Evolutionary conservation across 768 basidiomycete genomes (phyloP), one percentile per base, ranked within the genome.

Genomic region (Panus rudis): DNA sequence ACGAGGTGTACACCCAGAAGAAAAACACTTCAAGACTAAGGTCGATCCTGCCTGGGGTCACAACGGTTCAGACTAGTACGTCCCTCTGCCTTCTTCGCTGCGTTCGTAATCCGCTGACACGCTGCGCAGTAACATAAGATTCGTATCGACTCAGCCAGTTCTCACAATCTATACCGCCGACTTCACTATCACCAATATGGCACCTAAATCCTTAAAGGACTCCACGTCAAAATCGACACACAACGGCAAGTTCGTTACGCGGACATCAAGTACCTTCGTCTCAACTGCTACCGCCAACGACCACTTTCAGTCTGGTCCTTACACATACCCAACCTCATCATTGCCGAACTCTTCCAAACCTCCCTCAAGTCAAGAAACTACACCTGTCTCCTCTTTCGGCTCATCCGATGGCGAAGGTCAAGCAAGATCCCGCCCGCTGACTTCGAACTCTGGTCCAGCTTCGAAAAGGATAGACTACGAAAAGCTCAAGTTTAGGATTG

Each of bases 161-260:
- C n/a, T 46, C 20, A 63, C 64, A 1, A 51, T 75, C 19, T 81
- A 73, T 53, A 72, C 75, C 16, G 71, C 77, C 6, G 66, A 73
- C 48, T 83, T 83, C 43, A 51, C 48, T 28, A 71, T 80, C 33
- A 39, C 42, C 6, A 46, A 49, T 38, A 57, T 56, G 54, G 41
- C 50, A 19, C 39, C 55, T 5, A 48, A n/a, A n/a, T 57, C 38
- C 45, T 51, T 22, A 25, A 22, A 4, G n/a, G 37, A 23, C 38
- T 11, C 14, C 21, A 41, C 43, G 6, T 14, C 10, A 23, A 17
- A 32, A 11, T 13, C 10, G 21, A 6, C 34, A 17, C n/a, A 6
- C 43, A 19, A 43, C 10, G 28, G 28, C 28, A 30, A 30, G n/a
- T n/a, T 10, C 28, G 28, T n/a, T 30, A n/a, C n/a, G n/a, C n/a